phyloP scores from a whole-genome alignment of 768 basidiomycete species.

The Boletellus ananas region DNA sequence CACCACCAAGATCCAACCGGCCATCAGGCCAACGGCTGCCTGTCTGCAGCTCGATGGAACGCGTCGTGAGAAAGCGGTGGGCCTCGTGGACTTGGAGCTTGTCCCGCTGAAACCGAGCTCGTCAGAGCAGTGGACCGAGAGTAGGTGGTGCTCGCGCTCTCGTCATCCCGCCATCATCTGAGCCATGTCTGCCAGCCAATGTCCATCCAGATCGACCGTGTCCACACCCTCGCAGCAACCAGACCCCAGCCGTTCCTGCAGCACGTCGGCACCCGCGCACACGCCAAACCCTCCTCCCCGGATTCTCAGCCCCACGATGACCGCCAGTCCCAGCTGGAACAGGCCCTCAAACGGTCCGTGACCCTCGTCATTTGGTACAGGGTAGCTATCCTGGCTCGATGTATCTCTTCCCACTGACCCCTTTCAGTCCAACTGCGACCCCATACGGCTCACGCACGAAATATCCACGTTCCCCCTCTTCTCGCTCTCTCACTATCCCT shows the following conservation, averaged over 20 bases:
- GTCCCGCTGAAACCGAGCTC: not conserved
- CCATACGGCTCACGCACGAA: constrained; percentile 53
- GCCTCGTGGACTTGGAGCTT: not conserved
- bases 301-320: constrained; percentile 13
- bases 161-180: no score
- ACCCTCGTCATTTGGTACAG: constrained; percentile 72
- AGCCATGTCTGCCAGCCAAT: constrained; percentile 1
- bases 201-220: constrained; percentile 30
- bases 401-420: constrained; percentile 3
- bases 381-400: constrained; percentile 30
- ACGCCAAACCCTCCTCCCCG: no score
- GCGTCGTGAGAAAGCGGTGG: not conserved
- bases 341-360: constrained; percentile 48
- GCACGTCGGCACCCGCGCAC: not conserved
- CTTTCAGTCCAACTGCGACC: constrained; percentile 46
- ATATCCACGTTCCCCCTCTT: constrained; percentile 65
- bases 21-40: no score
- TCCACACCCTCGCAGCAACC: constrained; percentile 19
- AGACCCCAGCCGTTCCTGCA: constrained; percentile 11
- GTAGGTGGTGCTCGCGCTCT: not conserved
- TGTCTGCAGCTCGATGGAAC: no score
- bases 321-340: constrained; percentile 32
- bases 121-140: no score
- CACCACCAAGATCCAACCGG: no score
- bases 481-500: constrained; percentile 49